Evolutionary conservation across 1,284 basidiomycete species (phyloP).

Genomic region (Sporisorium iseilematis-ciliati): DNA sequence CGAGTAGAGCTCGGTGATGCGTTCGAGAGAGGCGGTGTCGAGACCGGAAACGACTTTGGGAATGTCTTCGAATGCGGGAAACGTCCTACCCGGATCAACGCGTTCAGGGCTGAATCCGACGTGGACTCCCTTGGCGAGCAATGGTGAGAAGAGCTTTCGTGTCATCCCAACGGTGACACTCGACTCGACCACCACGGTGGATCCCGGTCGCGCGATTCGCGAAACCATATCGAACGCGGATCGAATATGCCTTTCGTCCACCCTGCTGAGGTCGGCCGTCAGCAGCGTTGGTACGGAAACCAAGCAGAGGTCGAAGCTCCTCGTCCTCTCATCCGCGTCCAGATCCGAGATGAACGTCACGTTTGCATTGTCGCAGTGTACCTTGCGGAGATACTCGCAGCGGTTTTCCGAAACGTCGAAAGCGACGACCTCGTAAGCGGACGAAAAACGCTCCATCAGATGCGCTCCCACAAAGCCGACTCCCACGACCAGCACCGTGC

Average conservation of each 20-base stretch:
- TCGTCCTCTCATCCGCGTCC: constrained; percentile 18
- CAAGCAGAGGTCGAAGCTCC: constrained; percentile 38
- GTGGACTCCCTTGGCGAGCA: constrained; percentile 25
- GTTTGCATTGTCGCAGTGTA: constrained; percentile 34
- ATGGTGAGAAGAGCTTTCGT: constrained; percentile 30
- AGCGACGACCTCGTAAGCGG: constrained; percentile 33
- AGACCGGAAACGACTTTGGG: constrained; percentile 45
- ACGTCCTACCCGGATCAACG: constrained; percentile 37
- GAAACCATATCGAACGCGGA: constrained; percentile 35
- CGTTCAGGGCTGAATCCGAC: constrained; percentile 43
- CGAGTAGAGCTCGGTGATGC: constrained; percentile 33
- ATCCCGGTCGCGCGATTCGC: constrained; percentile 25
- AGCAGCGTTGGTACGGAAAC: constrained; percentile 44
- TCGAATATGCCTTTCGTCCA: constrained; percentile 33
- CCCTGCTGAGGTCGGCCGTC: constrained; percentile 19
- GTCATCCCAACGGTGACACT: constrained; percentile 43
- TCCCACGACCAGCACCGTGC: constrained; percentile 33
- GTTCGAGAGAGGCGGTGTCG: constrained; percentile 22
- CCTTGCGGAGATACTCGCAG: constrained; percentile 26
- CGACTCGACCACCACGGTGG: constrained; percentile 42
- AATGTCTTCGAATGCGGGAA: constrained; percentile 38
- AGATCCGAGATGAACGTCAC: constrained; percentile 40
- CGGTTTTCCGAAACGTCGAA: constrained; percentile 38
- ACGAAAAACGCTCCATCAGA: constrained; percentile 41
- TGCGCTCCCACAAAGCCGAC: constrained; percentile 43